Evolutionary conservation across 257 asterid species (phyloP), one percentile per base, ranked within the genome.

Genomic region (Nicotiana tabacum): DNA sequence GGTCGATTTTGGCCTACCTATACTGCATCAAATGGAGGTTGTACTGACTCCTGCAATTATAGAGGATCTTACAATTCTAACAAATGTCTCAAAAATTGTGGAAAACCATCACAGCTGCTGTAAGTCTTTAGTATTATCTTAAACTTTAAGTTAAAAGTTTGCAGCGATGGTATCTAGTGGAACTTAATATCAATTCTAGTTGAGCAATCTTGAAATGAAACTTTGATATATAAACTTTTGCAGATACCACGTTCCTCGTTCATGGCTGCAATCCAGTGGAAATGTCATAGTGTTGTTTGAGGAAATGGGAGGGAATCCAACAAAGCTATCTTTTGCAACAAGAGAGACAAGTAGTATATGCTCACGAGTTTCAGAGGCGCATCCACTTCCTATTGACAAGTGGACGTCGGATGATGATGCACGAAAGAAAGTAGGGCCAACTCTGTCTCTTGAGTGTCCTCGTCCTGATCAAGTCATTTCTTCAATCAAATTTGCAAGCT

Each of bases 201-300:
- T 55, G 2, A 43, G 39, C 32, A 39, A 67, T 67, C 33, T 57
- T 9, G 69, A 57, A 30, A 64, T 57, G 18, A 2, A 53, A 21
- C 56, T 51, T 53, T 43, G 33, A 11, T 39, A 58, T 70, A 58
- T 76, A 46, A 69, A 53, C 62, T 55, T 43, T 79, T 86, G 85
- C 93, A 95, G 99, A 56, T 94, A 95, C 78, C 99, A 95, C 8
- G 94, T 95, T 64, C 99, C 99, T 32, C 99, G 97, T 77, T 90
- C 90, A 6, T 95, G 99, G 99, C 88, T 93, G 39, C 65, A 91
- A 81, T 88, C 95, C 8, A 88, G 85, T 24, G 97, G 90, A 27
- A 95, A 95, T 37, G 77, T 87, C 72, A 77, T 95, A 1, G 98
- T 95, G 60, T 62, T 95, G 86, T 89, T 95, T 48, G 99, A 95